These are phyloP conservation scores for Entomophthora muscae DNA, from an alignment of 371 early-diverging fungal species.

Conservation along the genomic window DNA sequence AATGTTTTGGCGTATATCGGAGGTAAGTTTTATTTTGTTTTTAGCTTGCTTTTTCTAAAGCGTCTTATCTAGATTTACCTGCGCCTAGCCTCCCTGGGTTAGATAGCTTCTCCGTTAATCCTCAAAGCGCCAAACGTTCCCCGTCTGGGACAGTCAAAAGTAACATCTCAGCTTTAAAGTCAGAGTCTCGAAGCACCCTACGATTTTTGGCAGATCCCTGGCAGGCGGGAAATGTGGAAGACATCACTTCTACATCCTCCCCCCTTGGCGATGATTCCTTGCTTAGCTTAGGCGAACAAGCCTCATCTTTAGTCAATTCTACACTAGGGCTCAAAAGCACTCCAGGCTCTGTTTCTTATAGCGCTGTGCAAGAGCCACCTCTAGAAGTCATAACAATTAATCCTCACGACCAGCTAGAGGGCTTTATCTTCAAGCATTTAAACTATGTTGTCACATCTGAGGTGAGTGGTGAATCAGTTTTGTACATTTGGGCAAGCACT, in stretches of 20 bases:
- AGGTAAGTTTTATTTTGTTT: neutral
- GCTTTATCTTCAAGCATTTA: conserved; percentile 57
- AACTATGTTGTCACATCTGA: conserved; percentile 59
- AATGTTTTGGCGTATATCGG: neutral
- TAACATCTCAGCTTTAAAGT: neutral
- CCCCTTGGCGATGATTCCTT: neutral
- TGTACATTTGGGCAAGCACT: conserved; percentile 2
- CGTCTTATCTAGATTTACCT: conserved; percentile 2
- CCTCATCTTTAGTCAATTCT: neutral
- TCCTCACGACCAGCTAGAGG: conserved; percentile 31
- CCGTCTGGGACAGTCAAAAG: neutral
- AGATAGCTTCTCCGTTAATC: neutral
- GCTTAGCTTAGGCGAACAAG: neutral
- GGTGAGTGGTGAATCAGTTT: conserved; percentile 11
- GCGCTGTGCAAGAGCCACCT: neutral
- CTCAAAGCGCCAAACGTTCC: neutral
- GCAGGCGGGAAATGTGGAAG: neutral
- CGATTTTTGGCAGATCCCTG: neutral
- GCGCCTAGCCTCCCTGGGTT: neutral
- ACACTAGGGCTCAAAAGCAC: neutral
- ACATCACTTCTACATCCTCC: neutral
- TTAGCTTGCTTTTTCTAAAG: neutral
- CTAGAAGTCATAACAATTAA: neutral
- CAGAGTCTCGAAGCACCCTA: neutral
- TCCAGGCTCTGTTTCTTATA: neutral